Conservation (phyloP, 1,284 basidiomycete species). For the Papiliotrema nemorosa region DNA sequence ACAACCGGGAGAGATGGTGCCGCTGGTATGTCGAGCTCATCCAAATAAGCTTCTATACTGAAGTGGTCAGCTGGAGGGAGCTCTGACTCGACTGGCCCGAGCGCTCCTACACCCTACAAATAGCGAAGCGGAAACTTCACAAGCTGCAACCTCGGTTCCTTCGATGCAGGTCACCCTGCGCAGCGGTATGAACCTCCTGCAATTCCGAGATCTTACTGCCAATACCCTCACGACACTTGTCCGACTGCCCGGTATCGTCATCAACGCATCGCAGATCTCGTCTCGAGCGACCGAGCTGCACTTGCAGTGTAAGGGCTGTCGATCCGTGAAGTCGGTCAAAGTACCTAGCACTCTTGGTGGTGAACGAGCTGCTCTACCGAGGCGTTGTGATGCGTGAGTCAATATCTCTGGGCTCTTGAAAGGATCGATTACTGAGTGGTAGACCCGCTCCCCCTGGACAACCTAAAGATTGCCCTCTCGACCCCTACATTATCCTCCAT, state of each 20-base stretch:
- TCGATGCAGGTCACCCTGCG: constrained; percentile 85
- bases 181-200: constrained; percentile 84
- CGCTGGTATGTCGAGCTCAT: constrained; percentile 74
- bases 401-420: no score
- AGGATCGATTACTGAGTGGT: constrained; percentile 3
- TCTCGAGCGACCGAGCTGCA: constrained; percentile 89
- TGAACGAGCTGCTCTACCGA: constrained; percentile 73
- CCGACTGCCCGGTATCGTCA: constrained; percentile 95
- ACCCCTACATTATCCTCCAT: constrained; percentile 95
- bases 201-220: constrained; percentile 92
- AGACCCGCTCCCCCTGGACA: constrained; percentile 65
- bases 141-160: constrained; percentile 64
- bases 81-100: constrained; percentile 75
- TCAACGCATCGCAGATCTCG: constrained; percentile 90
- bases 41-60: no score
- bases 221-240: constrained; percentile 94
- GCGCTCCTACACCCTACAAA: constrained; percentile 66
- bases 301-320: constrained; percentile 89
- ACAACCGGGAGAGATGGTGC: constrained; percentile 81
- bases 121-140: constrained; percentile 37
- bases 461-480: constrained; percentile 88
- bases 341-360: constrained; percentile 82
- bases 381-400: constrained; percentile 70
- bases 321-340: constrained; percentile 73
- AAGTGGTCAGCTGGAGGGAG: constrained; percentile 94